Evolutionary conservation across 257 asterid genomes (phyloP).

Genomic region (Datura wrightii): DNA sequence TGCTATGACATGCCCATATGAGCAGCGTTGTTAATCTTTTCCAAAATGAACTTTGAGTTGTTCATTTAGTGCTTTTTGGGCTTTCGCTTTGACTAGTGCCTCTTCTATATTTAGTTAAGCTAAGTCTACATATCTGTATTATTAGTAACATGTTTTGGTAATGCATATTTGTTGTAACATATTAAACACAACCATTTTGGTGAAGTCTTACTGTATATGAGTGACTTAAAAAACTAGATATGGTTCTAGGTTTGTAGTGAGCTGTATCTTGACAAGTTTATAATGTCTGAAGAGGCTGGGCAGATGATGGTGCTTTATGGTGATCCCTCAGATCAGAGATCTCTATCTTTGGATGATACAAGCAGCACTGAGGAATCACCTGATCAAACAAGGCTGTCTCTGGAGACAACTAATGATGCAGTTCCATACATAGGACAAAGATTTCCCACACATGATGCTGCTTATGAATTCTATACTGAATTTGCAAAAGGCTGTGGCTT

Average conservation of each 20-base stretch:
- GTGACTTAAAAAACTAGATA: slow-evolving; percentile 34
- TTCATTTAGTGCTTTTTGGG: background rate
- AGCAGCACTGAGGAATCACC: slow-evolving; percentile 95
- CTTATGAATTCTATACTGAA: slow-evolving; percentile 87
- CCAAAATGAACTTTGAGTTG: background rate
- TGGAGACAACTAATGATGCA: slow-evolving; percentile 60
- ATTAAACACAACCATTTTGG: background rate
- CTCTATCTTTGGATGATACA: slow-evolving; percentile 79
- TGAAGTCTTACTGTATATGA: slow-evolving; percentile 27
- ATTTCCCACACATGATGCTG: slow-evolving; percentile 83
- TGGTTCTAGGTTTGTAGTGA: slow-evolving; percentile 38
- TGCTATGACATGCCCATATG: background rate
- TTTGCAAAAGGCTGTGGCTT: slow-evolving; percentile 89
- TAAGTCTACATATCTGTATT: background rate
- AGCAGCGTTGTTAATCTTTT: background rate
- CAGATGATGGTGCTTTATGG: slow-evolving; percentile 80
- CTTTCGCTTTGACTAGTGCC: background rate
- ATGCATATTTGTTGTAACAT: background rate
- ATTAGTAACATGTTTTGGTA: background rate
- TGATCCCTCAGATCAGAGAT: slow-evolving; percentile 85
- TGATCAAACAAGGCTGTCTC: slow-evolving; percentile 67
- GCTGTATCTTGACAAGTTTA: slow-evolving; percentile 36
- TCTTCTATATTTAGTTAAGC: background rate
- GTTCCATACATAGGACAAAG: slow-evolving; percentile 87
- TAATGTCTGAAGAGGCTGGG: slow-evolving; percentile 79